Base-by-base conservation (phyloP, 2,329 filamentous ascomycete species). In the Alternaria tenuissima region DNA sequence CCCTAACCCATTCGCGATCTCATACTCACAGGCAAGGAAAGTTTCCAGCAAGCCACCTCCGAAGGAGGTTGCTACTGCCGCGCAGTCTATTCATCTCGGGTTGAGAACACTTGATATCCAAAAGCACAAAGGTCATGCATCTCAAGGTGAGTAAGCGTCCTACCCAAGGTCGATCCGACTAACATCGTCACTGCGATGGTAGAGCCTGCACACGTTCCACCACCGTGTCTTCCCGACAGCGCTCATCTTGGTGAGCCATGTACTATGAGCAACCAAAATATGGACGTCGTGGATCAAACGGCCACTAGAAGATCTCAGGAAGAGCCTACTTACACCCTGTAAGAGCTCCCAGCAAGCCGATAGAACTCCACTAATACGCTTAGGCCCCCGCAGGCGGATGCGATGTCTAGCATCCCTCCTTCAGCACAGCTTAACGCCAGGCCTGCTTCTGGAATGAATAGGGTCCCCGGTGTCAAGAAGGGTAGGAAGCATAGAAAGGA, bases 401-500 rank as follows among this genome's bases (percentile, higher is more conserved):
- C 18, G 20, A 9, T 20, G 22, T 34, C 28, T 24, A 20, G 24
- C 7, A 22, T 41, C 2, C 38, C 36, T 8, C 48, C 52, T 3
- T 53, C 55, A 16, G 52, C 43, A 24, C 58, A 51, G 44, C 51
- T 44, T 24, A 28, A 6, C 7, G 4, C 34, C 12, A 52, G 22
- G 26, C 20, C 20, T 2, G 18, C 20, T 2, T 22, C 28, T 34
- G 11, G 9, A 16, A 22, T 14, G 6, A 56, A 22, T 4, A 64
- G 54, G 16, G 24, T 14, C 4, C 38, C 26, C 4, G 20, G 18
- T 22, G 41, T n/a, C n/a, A 62, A 53, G 12, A 61, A 42, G 28
- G 5, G 6, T 7, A 59, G 43, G 42, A 61, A 57, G 16, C 32
- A 32, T 4, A 60, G 36, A 36, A 65, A 48, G 28, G 43, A n/a